Evolutionary conservation across 148 eudicot species (phyloP), one percentile per base, ranked within the genome.

Genomic region (Vaccinium corymbosum): DNA sequence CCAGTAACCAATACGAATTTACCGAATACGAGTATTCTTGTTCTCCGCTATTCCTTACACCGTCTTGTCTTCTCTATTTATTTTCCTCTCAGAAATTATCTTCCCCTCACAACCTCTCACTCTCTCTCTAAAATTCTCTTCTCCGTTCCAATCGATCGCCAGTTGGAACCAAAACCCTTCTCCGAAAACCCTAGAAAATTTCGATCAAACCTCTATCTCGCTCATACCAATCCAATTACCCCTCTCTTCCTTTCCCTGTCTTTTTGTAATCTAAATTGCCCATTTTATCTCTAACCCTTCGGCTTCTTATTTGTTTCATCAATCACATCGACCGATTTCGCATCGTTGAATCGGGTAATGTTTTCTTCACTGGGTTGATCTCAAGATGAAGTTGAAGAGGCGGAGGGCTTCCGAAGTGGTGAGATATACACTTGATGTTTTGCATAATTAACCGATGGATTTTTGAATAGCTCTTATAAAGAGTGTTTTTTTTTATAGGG

Each of bases 341-440:
- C 7, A 38, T 78, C 50, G 53, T 74, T 50, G 49, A 76, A 71
- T 81, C 64, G 85, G 80, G 84, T 70, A 71, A 93, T 93, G 96
- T 76, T 92, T 4, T 68, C 0, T 84, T 78, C 85, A 68, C 62
- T 83, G 50, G 83, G 86, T 86, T 89, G 84, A 84, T 88, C 85
- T 74, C 81, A 83, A 83, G 82, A 94, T 94, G 98, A 94, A 93
- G 94, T 86, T 90, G 48, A 94, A 93, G 83, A 88, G 92, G 52
- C 85, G 93, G 88, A 93, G 98, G 91, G 90, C 97, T 79, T 83
- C 89, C 16, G 98, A 94, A 93, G 95, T 91, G 95, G 98, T 94
- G 92, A 50, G 64, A 80, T 62, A n/a, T 50, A 79, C 27, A 13
- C 85, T 68, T 8, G n/a, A 13, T 71, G 12, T 46, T 52, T 46